Conservation (phyloP, 768 basidiomycete species). For the Dioszegia crocea region DNA sequence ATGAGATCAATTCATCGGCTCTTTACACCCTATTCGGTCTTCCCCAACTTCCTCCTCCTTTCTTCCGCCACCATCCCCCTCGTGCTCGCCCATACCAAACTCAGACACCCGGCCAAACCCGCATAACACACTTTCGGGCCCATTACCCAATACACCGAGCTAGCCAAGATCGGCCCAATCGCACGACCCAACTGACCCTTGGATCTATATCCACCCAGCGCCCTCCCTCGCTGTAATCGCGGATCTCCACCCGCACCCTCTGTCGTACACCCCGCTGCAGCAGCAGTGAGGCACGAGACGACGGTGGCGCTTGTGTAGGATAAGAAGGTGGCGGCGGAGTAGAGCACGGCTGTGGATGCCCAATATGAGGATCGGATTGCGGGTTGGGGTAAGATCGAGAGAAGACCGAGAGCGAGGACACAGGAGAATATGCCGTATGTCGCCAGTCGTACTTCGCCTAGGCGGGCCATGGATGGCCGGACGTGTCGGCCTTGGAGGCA, state of each 20-base stretch:
- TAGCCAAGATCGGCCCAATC: conserved; percentile 83
- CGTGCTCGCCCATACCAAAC: conserved; percentile 5
- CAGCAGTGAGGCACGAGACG: conserved; percentile 85
- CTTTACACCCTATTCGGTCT: not conserved
- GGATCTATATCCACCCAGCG: conserved; percentile 78
- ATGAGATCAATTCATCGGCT: not conserved
- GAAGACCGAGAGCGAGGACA: conserved; percentile 63
- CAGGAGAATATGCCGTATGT: conserved; percentile 73
- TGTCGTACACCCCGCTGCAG: conserved; percentile 70
- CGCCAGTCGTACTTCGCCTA: conserved; percentile 79
- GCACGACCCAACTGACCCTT: conserved; percentile 86
- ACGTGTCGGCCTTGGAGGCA: conserved; percentile 92
- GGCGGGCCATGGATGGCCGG: conserved; percentile 67
- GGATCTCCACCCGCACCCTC: conserved; percentile 56
- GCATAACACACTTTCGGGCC: conserved; percentile 47
- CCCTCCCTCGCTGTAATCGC: conserved; percentile 74
- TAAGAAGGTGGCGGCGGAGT: conserved; percentile 71
- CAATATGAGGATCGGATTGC: conserved; percentile 57
- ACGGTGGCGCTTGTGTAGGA: conserved; percentile 95
- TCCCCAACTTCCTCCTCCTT: not conserved
- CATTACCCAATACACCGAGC: conserved; percentile 44
- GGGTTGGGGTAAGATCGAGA: conserved; percentile 66
- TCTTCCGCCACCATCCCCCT: conserved; percentile 8
- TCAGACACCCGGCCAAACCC: conserved; percentile 6
- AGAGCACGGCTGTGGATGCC: conserved; percentile 36